Percentiles rank a stretch among this genome's conserved stretches.
phyloP scores from a whole-genome alignment of 1,284 basidiomycete genomes.

The Athelia psychrophila region DNA sequence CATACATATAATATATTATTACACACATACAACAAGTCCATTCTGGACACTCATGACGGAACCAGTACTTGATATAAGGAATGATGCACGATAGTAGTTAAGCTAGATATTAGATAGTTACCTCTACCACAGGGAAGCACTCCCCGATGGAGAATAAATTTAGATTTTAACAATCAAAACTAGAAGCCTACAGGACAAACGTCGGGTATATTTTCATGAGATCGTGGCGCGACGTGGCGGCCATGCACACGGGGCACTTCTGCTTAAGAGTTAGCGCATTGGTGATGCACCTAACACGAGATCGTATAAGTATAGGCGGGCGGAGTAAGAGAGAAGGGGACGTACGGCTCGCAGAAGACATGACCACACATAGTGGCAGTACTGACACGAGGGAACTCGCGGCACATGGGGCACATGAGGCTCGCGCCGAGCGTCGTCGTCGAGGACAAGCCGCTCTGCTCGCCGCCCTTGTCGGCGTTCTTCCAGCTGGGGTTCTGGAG shows the following conservation, averaged over 20 bases:
- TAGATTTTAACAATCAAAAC: too few relatives aligned
- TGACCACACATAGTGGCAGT: conserved; percentile 22
- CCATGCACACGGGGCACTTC: conserved; percentile 18
- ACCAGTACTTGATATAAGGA: too few relatives aligned
- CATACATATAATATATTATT: too few relatives aligned
- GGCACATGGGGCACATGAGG: conserved; percentile 15
- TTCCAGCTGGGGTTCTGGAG: conserved; percentile 8
- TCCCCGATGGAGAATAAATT: too few relatives aligned
- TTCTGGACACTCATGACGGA: too few relatives aligned
- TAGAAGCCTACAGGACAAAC: background rate
- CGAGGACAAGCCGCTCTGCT: background rate
- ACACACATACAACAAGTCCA: too few relatives aligned
- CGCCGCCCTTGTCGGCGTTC: background rate
- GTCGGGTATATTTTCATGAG: background rate
- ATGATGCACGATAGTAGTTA: too few relatives aligned
- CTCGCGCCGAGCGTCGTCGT: background rate
- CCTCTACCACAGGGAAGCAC: too few relatives aligned
- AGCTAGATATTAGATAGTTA: too few relatives aligned
- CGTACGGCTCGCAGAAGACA: conserved; percentile 28
- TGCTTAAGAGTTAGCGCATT: conserved; percentile 2
- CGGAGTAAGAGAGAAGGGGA: background rate
- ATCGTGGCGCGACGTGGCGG: background rate
- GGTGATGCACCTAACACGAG: conserved; percentile 12
- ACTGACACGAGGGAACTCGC: conserved; percentile 12
- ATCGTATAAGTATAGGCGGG: background rate